phyloP scores from a whole-genome alignment of 2,329 filamentous ascomycete genomes.

The Stachybotrys elegans region DNA sequence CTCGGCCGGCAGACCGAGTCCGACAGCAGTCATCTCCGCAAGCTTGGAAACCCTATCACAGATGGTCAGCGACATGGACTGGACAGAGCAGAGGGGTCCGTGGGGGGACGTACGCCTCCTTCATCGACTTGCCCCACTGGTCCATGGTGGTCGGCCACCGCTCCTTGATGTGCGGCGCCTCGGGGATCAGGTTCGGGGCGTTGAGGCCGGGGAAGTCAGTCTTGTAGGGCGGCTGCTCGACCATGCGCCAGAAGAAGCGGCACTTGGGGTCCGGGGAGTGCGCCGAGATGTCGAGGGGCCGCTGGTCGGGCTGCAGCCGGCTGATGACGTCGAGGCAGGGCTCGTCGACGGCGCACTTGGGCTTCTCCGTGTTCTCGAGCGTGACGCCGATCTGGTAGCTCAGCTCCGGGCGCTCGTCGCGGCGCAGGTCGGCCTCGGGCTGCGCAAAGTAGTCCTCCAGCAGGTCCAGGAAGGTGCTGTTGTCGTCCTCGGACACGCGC shows the following conservation, averaged over 20 bases:
- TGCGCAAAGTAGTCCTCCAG: constrained; percentile 63
- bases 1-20: constrained; percentile 45
- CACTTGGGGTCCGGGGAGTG: constrained; percentile 58
- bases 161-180: constrained; percentile 40
- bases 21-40: constrained; percentile 54
- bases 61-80: constrained; percentile 4
- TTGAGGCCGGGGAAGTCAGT: constrained; percentile 53
- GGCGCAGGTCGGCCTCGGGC: constrained; percentile 37
- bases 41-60: constrained; percentile 44
- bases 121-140: constrained; percentile 55
- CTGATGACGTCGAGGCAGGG: constrained; percentile 53
- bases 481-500: constrained; percentile 50
- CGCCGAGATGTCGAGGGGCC: constrained; percentile 52
- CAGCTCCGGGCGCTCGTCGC: constrained; percentile 52
- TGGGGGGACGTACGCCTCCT: constrained; percentile 44
- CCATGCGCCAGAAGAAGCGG: constrained; percentile 60
- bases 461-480: constrained; percentile 53
- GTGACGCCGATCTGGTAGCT: constrained; percentile 59
- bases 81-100: not conserved
- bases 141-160: constrained; percentile 52
- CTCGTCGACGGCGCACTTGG: constrained; percentile 58
- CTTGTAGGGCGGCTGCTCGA: constrained; percentile 45
- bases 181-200: constrained; percentile 48
- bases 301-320: constrained; percentile 47
- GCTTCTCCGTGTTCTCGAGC: constrained; percentile 58